phyloP scores from a whole-genome alignment of 495 filamentous ascomycete genomes.

The Tuber melanosporum region DNA sequence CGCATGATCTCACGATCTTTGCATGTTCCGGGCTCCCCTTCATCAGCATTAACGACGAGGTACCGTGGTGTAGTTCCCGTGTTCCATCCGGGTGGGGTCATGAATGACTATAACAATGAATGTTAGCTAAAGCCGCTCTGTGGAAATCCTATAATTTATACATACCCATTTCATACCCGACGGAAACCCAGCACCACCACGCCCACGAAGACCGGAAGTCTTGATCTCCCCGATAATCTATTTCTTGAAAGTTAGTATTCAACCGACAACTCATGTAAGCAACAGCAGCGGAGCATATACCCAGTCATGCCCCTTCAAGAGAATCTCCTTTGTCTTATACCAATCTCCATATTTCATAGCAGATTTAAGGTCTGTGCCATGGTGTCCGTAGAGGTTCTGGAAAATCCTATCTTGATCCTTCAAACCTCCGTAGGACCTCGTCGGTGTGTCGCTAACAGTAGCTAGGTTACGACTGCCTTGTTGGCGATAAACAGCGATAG shows the following conservation, averaged over 20 bases:
- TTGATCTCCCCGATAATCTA: conserved; percentile 95
- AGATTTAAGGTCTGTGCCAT: conserved; percentile 79
- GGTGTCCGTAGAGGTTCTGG: conserved; percentile 92
- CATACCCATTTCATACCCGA: conserved; percentile 97
- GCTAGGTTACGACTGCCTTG: conserved; percentile 57
- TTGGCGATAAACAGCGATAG: conserved; percentile 8
- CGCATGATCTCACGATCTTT: conserved; percentile 99
- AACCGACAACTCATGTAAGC: background rate
- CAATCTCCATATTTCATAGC: conserved; percentile 99
- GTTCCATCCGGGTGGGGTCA: conserved; percentile 99
- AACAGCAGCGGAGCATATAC: conserved; percentile 45
- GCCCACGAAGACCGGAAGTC: conserved; percentile 86
- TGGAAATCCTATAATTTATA: background rate
- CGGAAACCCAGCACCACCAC: conserved; percentile 95
- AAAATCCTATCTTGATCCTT: conserved; percentile 97
- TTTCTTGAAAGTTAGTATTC: conserved; percentile 19
- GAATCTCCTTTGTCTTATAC: conserved; percentile 98
- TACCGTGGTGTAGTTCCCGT: conserved; percentile 95
- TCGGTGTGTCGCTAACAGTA: conserved; percentile 81
- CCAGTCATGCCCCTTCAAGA: conserved; percentile 96
- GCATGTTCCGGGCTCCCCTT: conserved; percentile 97
- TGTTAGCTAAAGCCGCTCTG: conserved; percentile 1
- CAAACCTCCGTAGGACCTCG: conserved; percentile 71
- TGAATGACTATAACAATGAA: conserved; percentile 67
- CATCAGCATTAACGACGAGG: conserved; percentile 94